phyloP scores from a whole-genome alignment of 306 rosid genomes.

The Quercus berberidifolia region DNA sequence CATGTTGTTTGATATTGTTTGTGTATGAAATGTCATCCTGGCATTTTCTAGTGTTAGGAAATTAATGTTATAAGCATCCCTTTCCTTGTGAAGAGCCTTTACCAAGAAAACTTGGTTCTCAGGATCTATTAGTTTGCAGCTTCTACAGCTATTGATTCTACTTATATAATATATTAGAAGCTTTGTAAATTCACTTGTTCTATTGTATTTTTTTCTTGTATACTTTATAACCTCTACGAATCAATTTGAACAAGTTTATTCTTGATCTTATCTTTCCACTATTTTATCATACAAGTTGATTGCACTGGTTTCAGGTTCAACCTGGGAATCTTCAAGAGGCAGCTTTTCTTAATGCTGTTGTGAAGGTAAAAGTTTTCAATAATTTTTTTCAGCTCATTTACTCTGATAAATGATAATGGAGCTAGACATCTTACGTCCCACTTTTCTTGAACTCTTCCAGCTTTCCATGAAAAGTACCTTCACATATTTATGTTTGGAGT shows the following conservation, averaged over 20 bases:
- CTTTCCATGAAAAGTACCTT: conserved; percentile 1
- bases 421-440: neutral
- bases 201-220: neutral
- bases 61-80: neutral
- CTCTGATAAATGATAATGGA: neutral
- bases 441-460: conserved; percentile 6
- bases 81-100: neutral
- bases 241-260: conserved; percentile 5
- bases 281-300: conserved; percentile 8
- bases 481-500: neutral
- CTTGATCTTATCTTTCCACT: neutral
- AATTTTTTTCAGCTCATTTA: neutral
- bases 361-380: conserved; percentile 58
- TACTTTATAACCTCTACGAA: neutral
- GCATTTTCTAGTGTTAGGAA: neutral
- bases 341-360: conserved; percentile 88
- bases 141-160: neutral
- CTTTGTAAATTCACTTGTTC: neutral
- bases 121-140: neutral
- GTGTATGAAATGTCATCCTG: neutral
- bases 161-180: neutral
- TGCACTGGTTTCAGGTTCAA: conserved; percentile 61
- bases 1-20: neutral
- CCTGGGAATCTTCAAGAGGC: conserved; percentile 59
- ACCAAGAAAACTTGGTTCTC: neutral